Conservation (phyloP, 2,329 filamentous ascomycete species). For the Lecanicillium sp. region DNA sequence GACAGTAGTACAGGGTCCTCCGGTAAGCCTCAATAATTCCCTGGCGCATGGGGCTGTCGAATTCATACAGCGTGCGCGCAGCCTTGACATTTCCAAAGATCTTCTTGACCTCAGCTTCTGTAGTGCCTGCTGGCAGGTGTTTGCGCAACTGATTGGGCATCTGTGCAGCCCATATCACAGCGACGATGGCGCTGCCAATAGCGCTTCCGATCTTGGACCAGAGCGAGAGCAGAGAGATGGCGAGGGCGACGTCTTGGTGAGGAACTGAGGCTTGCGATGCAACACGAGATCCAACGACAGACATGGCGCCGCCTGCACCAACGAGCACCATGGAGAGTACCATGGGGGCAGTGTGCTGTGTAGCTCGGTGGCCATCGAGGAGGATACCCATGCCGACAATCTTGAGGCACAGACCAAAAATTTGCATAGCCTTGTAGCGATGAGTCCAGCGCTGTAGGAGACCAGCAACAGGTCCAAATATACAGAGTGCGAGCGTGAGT, state of each 20-base stretch:
- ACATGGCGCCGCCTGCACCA: constrained; percentile 26
- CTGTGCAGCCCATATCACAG: constrained; percentile 27
- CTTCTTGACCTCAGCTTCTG: constrained; percentile 11
- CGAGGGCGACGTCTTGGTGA: constrained; percentile 30
- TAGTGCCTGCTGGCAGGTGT: constrained; percentile 17
- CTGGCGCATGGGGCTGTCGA: constrained; percentile 15
- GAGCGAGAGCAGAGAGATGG: constrained; percentile 28
- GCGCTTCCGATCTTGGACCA: constrained; percentile 32
- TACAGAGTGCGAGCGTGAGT: constrained; percentile 29
- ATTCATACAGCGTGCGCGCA: constrained; percentile 7
- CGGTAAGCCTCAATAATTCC: constrained; percentile 23
- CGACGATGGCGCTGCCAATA: constrained; percentile 25
- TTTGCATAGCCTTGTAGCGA: constrained; percentile 32
- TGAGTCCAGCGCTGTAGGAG: constrained; percentile 27
- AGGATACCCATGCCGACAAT: constrained; percentile 23
- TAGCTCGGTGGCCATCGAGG: constrained; percentile 18
- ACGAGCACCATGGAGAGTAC: constrained; percentile 26
- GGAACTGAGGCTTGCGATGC: constrained; percentile 32
- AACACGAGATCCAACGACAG: constrained; percentile 31
- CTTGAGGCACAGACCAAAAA: constrained; percentile 26
- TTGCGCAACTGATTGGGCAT: constrained; percentile 18
- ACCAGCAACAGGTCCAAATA: constrained; percentile 27
- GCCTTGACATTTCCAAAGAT: constrained; percentile 5
- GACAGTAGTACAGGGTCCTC: constrained; percentile 25
- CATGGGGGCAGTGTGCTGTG: constrained; percentile 25